Base-by-base conservation (phyloP, 2,329 filamentous ascomycete species). In the Geoglossum cookeanum region DNA sequence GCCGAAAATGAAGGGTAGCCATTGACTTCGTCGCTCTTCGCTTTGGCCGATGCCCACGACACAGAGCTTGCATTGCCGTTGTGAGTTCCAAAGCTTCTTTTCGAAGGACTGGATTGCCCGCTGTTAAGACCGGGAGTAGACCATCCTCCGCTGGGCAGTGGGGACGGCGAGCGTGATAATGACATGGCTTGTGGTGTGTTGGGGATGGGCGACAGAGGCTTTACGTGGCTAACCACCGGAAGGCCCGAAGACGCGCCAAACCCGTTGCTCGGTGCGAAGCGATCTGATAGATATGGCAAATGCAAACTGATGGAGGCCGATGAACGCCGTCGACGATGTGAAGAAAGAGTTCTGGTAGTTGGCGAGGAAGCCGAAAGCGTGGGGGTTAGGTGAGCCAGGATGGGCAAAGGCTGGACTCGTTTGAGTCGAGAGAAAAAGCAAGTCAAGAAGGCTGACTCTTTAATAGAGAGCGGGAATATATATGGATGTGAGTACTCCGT, bases 91-190 rank as follows among this genome's bases (percentile, higher is more conserved):
- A 76, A 69, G 65, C 70, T 67, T 22, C 17, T 22, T 70, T 76
- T 65, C 70, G 72, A 63, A 22, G 86, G 84, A 67, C 82, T 88
- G 42, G 80, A 80, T 62, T 79, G 78, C 60, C 84, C 84, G 68
- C 84, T 87, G 59, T 80, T 84, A 66, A 87, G 77, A 61, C 83
- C 87, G 58, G 85, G 88, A 71, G 84, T 92, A 58, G 87, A 81
- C 90, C 91, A 96, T 64, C 89, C 89, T 67, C 87, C 88, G 65
- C 85, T 85, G 60, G 82, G 84, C 61, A 81, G 78, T 60, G 90
- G 91, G 58, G 88, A 95, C 55, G 90, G 87, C 67, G 87, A 94
- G 71, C 88, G 82, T 63, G 89, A 92, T 61, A 91, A 73, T 63
- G 86, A 86, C 90, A 95, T 95, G 65, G 35, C 9, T 5, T 45